phyloP scores from a whole-genome alignment of 495 filamentous ascomycete genomes.

The Corynascus novoguineensis region DNA sequence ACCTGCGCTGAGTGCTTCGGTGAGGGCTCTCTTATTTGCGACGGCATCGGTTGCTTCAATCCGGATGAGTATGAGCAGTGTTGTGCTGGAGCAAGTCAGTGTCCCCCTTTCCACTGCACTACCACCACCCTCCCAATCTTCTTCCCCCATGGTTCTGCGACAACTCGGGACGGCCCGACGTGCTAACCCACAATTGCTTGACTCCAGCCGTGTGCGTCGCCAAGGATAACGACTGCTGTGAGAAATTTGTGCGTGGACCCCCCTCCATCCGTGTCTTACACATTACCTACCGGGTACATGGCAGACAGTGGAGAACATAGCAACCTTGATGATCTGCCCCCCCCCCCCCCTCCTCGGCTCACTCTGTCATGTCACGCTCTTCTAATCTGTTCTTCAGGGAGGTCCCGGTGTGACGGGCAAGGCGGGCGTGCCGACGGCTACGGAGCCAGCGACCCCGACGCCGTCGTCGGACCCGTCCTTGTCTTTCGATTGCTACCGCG shows the following conservation, averaged over 20 bases:
- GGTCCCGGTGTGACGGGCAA: neutral
- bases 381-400: too few relatives aligned
- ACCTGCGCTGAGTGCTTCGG: neutral
- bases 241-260: neutral
- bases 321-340: neutral
- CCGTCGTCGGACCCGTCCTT: neutral
- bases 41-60: slow-evolving; percentile 4
- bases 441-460: neutral
- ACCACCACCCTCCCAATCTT: too few relatives aligned
- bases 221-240: slow-evolving; percentile 4
- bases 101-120: too few relatives aligned
- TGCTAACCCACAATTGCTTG: neutral
- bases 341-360: neutral
- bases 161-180: too few relatives aligned
- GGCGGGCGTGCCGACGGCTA: neutral
- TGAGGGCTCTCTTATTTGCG: neutral
- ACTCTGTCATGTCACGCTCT: neutral
- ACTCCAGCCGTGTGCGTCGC: neutral
- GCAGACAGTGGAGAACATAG: too few relatives aligned
- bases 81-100: neutral
- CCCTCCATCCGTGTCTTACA: too few relatives aligned
- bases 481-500: neutral
- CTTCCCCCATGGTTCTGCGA: too few relatives aligned
- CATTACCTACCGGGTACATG: too few relatives aligned
- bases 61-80: slow-evolving; percentile 1